A percentile compares a stretch with the other conserved stretches of the same genome.
These are phyloP conservation scores for Candida ovalis DNA, from an alignment of 805 yeast genomes.

Conservation along the genomic window DNA sequence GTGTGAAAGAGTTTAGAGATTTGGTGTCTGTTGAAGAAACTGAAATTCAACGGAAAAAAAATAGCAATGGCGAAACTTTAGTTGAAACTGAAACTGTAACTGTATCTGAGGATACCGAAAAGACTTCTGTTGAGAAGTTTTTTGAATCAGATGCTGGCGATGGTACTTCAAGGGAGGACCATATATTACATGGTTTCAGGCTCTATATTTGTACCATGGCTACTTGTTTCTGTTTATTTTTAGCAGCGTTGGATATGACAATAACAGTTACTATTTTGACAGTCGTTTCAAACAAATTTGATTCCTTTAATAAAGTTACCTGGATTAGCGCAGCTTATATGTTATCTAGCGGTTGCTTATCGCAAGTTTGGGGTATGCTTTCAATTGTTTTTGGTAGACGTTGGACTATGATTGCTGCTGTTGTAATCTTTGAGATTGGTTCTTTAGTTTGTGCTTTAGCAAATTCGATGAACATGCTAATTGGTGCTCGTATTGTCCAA, in stretches of 20 bases:
- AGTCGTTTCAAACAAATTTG: constrained; percentile 45
- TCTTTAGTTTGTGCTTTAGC: constrained; percentile 58
- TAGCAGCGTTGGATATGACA: constrained; percentile 54
- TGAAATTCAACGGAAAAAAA: too few relatives aligned
- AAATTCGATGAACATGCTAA: constrained; percentile 51
- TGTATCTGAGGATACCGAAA: too few relatives aligned
- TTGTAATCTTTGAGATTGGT: constrained; percentile 57
- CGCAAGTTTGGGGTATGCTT: constrained; percentile 54
- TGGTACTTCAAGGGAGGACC: constrained; percentile 32
- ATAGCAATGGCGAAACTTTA: too few relatives aligned
- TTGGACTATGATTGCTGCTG: constrained; percentile 42
- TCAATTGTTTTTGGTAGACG: constrained; percentile 58
- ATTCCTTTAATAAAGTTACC: constrained; percentile 47
- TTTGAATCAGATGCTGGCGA: constrained; percentile 31
- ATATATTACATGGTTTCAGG: constrained; percentile 22
- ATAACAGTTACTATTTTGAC: constrained; percentile 50
- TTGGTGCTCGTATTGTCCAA: constrained; percentile 67
- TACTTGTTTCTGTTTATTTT: constrained; percentile 17
- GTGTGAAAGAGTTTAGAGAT: too few relatives aligned
- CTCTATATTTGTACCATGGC: constrained; percentile 14
- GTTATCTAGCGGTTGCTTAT: constrained; percentile 48
- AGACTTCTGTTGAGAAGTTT: neutral
- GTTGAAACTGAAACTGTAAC: too few relatives aligned
- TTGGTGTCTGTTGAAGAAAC: too few relatives aligned
- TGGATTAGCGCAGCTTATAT: constrained; percentile 58